phyloP scores from a whole-genome alignment of 2,329 filamentous ascomycete species.

The Chaetomiaceae sp. region DNA sequence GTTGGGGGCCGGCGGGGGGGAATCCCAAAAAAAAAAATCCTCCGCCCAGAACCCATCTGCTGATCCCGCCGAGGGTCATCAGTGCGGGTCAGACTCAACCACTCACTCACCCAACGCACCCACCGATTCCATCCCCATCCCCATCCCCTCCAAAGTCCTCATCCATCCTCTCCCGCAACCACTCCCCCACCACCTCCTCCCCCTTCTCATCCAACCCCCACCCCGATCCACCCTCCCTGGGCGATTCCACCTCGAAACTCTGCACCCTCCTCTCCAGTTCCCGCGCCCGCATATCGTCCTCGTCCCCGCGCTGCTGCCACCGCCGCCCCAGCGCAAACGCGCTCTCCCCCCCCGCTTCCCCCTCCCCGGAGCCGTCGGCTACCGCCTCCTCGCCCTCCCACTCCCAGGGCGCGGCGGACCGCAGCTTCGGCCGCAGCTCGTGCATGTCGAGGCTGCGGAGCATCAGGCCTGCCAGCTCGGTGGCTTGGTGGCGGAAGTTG shows the following conservation, averaged over 20 bases:
- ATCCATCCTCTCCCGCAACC: slow-evolving; percentile 59
- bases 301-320: too few species aligned
- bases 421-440: slow-evolving; percentile 30
- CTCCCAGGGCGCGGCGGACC: background rate
- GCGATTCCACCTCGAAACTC: slow-evolving; percentile 31
- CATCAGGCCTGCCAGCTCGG: slow-evolving; percentile 46
- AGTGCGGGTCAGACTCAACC: too few species aligned
- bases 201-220: slow-evolving; percentile 40
- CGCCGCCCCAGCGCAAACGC: too few species aligned
- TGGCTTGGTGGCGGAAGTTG: slow-evolving; percentile 44
- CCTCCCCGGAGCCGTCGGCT: background rate
- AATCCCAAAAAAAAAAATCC: too few species aligned
- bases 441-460: slow-evolving; percentile 43
- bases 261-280: slow-evolving; percentile 33
- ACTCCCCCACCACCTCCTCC: slow-evolving; percentile 64
- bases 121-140: too few species aligned
- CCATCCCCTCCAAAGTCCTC: slow-evolving; percentile 7
- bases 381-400: background rate
- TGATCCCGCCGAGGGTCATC: too few species aligned
- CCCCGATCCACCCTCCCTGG: slow-evolving; percentile 1
- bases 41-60: too few species aligned
- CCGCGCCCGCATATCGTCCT: background rate
- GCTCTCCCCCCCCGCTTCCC: background rate
- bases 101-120: too few species aligned
- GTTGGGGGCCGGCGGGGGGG: too few species aligned